Evolutionary conservation across 2,329 filamentous ascomycete species (phyloP), one percentile per base, ranked within the genome.

Genomic region (Chaetomium olivaceum): DNA sequence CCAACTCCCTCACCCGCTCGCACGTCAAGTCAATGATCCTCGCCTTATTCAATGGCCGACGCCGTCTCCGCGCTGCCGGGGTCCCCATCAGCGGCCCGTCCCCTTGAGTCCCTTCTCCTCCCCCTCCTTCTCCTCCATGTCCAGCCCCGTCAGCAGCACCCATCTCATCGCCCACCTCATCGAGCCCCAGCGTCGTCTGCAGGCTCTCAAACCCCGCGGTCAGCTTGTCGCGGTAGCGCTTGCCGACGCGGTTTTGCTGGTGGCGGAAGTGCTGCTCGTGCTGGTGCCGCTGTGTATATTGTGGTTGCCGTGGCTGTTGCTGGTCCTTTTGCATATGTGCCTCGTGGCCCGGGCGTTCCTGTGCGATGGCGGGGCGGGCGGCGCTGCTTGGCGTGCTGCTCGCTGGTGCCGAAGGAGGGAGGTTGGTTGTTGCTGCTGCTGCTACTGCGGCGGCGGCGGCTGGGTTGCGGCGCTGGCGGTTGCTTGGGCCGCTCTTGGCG

Each of bases 211-310:
- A 72, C 23, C 69, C 51, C 29, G 63, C 59, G 33, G 60, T 69
- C 1, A 71, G 66, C 55, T 70, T 71, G 64, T 66, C 67, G 19
- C 70, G 68, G 51, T 72, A 71, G 29, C 67, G 67, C 33, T 67
- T 70, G 25, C 70, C 69, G 60, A 71, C 69, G 60, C 56, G 57
- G 67, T 72, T 71, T 52, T 71, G 68, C 39, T n/a, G 25, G 9
- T 31, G n/a, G 31, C 58, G 58, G 2, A 33, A 48, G 31, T 39
- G 58, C 11, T 57, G 54, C 11, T 31, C 29, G 19, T 33, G 52
- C 19, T 27, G 48, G 7, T 39, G 23, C 16, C 23, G 29, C 7
- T 39, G 33, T 2, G 5, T 14, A 1, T 39, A 12, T 4, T 39
- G 11, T 5, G 11, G 33, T 16, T 39, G 36, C 16, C 9, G 31